Conservation (phyloP, 371 early-diverging fungal genomes). For the Blastocladiella emersonii region DNA sequence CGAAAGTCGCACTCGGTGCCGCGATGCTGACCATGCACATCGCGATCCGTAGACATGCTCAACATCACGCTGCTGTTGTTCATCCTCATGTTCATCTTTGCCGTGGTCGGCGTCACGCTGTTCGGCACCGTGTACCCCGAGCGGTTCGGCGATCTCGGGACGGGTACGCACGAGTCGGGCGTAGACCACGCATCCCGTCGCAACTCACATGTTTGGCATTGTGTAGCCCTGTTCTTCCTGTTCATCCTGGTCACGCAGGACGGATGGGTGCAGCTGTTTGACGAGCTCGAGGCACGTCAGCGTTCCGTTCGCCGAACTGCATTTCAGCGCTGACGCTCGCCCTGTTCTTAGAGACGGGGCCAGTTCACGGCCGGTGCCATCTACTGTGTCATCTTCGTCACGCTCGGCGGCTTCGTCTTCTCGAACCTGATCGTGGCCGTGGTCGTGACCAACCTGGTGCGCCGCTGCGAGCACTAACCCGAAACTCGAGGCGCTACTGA, state of each 20-base stretch:
- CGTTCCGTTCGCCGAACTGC: no score
- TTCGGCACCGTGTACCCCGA: constrained; percentile 12
- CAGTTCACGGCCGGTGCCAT: constrained; percentile 19
- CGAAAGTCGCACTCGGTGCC: neutral
- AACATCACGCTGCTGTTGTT: constrained; percentile 20
- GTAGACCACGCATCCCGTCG: no score
- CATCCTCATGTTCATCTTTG: constrained; percentile 24
- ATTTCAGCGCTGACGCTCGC: neutral
- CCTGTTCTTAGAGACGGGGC: constrained; percentile 9
- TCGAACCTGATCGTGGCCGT: constrained; percentile 24
- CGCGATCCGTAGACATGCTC: constrained; percentile 16
- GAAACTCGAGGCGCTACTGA: no score
- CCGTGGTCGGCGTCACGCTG: constrained; percentile 23
- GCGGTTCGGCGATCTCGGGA: constrained; percentile 15
- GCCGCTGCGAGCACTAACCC: no score
- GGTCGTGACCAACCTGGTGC: constrained; percentile 24
- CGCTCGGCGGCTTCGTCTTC: constrained; percentile 22
- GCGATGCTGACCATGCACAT: neutral
- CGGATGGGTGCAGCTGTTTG: constrained; percentile 19
- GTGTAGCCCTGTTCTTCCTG: constrained; percentile 18
- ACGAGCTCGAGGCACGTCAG: constrained; percentile 13
- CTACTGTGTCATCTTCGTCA: constrained; percentile 20
- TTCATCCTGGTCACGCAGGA: constrained; percentile 20
- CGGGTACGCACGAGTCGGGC: constrained; percentile 9
- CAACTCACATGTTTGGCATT: neutral